Percentiles rank a stretch among this genome's conserved stretches.
phyloP scores from a whole-genome alignment of 192 early-diverging fungal species.

The Phycomyces nitens region DNA sequence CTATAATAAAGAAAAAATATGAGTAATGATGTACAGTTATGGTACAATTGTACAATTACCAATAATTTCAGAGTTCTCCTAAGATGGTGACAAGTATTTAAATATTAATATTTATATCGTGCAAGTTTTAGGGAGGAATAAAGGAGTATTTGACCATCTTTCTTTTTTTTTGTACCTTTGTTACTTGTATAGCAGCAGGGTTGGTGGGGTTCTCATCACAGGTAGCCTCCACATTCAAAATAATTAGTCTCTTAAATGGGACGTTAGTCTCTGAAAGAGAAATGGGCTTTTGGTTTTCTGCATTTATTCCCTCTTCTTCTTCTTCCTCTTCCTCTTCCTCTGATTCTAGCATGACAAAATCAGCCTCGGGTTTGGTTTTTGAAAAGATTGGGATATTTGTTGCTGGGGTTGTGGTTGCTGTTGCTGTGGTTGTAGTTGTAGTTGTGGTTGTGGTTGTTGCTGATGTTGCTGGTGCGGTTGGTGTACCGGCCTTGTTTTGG shows the following conservation, averaged over 20 bases:
- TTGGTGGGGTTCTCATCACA: constrained; percentile 67
- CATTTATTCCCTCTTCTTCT: neutral
- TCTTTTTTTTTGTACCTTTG: constrained; percentile 46
- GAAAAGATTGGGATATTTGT: no score
- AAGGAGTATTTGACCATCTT: no score
- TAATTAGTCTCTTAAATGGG: constrained; percentile 54
- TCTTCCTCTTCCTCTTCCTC: constrained; percentile 3
- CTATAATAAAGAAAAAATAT: constrained; percentile 21
- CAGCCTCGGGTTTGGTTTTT: no score
- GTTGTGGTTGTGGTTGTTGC: neutral
- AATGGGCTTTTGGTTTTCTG: neutral
- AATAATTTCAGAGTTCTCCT: constrained; percentile 58
- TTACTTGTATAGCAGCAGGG: constrained; percentile 50
- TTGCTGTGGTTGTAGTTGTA: no score
- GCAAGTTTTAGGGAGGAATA: neutral
- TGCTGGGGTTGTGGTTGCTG: no score
- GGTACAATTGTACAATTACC: constrained; percentile 20
- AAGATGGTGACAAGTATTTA: constrained; percentile 2
- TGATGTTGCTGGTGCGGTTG: no score
- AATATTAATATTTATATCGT: neutral
- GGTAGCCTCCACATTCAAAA: constrained; percentile 69
- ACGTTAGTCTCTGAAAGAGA: constrained; percentile 16
- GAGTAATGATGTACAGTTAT: no score
- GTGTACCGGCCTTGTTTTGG: neutral
- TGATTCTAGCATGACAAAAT: neutral